Evolutionary conservation across 495 filamentous ascomycete species (phyloP).

Genomic region (Tuber umbilicatum): DNA sequence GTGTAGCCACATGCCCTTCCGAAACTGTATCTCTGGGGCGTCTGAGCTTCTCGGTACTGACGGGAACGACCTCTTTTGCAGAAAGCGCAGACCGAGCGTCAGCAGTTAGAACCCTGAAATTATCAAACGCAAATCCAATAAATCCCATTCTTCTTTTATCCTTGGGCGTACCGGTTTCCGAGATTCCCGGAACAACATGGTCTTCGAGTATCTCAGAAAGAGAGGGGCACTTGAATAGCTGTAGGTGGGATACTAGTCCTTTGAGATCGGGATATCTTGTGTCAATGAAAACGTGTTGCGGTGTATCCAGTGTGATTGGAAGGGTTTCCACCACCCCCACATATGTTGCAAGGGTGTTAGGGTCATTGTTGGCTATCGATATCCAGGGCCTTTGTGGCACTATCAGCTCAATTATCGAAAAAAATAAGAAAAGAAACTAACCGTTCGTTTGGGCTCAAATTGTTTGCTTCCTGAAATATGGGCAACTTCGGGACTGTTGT

Average conservation of each 20-base stretch:
- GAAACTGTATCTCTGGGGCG: constrained; percentile 19
- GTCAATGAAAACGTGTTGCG: constrained; percentile 31
- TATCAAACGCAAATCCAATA: constrained; percentile 14
- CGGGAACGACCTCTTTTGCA: constrained; percentile 34
- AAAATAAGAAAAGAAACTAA: neutral
- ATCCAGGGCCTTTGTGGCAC: constrained; percentile 15
- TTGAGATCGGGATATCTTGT: constrained; percentile 6
- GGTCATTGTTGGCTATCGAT: constrained; percentile 12
- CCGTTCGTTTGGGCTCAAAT: neutral
- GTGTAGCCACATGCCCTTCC: neutral
- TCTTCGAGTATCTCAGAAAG: constrained; percentile 13
- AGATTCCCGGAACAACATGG: constrained; percentile 25
- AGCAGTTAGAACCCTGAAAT: constrained; percentile 9
- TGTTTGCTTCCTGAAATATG: constrained; percentile 13
- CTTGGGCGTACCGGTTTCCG: constrained; percentile 4
- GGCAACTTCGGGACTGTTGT: constrained; percentile 11
- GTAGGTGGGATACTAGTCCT: constrained; percentile 10
- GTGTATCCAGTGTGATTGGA: constrained; percentile 11
- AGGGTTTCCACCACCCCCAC: constrained; percentile 17
- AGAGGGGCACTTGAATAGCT: constrained; percentile 17
- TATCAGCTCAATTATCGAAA: constrained; percentile 5
- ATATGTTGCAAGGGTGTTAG: constrained; percentile 5
- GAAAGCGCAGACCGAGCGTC: constrained; percentile 14
- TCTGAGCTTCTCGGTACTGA: constrained; percentile 10
- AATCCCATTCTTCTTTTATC: constrained; percentile 19